Base-by-base conservation (phyloP, 2,329 filamentous ascomycete genomes). In the Neonectria faginata region DNA sequence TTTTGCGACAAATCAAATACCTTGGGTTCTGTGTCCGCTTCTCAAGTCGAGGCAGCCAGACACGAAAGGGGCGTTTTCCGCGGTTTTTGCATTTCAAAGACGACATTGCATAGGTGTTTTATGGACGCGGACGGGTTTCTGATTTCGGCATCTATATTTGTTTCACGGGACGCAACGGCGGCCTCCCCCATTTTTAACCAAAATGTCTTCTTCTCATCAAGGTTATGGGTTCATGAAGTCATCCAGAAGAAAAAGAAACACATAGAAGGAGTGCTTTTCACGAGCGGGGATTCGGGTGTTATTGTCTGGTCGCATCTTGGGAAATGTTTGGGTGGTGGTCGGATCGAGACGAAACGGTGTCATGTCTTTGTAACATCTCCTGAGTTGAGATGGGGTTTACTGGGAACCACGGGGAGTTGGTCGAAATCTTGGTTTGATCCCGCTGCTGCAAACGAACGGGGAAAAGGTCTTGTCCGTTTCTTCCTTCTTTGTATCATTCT, bases 51-150 rank as follows among this genome's bases (percentile, higher is more conserved):
- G 76, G 75, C 68, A 78, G 77, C 77, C 77, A 75, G 79, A 78
- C 79, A 82, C 80, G 79, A 80, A 82, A 78, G 76, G 73, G 74
- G 72, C 71, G 74, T 77, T 73, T 67, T 70, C 55, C 60, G 47
- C 54, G 77, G 75, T 77, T 81, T 81, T 82, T 82, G 80, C 81
- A 82, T 82, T 81, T 80, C 77, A 73, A 73, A 71, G 70, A 75
- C 67, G 60, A 74, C 74, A 80, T 74, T 83, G 83, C 83, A 85
- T 85, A 77, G 80, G 82, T 83, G 81, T 81, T 71, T 53, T 54
- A 67, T 62, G 70, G 71, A 73, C 72, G 62, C 58, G 60, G 68
- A 71, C 56, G 60, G 69, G 42, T 61, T 62, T 69, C 53, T 67
- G 71, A 68, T 74, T 75, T 73, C 58, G 67, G 69, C 70, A 75